Evolutionary conservation across 305 asterid genomes (phyloP).

Genomic region (Petunia hybrid): DNA sequence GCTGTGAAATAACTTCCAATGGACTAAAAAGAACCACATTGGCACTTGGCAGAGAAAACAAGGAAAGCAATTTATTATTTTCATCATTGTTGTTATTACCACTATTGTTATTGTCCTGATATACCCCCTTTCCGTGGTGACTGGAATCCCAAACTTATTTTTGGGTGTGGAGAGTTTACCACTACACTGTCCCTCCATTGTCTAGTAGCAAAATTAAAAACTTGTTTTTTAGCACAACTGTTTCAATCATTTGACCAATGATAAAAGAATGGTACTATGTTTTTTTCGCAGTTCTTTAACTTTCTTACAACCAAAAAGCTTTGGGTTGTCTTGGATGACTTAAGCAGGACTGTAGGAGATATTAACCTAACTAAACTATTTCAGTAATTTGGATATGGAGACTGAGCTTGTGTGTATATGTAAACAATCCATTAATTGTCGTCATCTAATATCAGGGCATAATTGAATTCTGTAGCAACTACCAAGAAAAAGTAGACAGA

Average conservation of each 20-base stretch:
- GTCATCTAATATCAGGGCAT: background rate
- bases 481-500: background rate
- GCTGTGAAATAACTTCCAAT: background rate
- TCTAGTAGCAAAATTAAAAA: background rate
- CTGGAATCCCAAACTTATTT: background rate
- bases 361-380: background rate
- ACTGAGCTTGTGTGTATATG: background rate
- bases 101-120: background rate
- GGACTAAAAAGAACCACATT: slow-evolving; percentile 3
- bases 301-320: background rate
- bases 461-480: background rate
- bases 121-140: slow-evolving; percentile 24
- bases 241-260: background rate
- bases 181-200: background rate
- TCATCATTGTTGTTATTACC: background rate
- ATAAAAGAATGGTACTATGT: slow-evolving; percentile 15
- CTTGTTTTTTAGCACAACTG: background rate
- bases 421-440: background rate
- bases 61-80: background rate
- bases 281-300: slow-evolving; percentile 10
- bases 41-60: background rate
- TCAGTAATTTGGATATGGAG: background rate
- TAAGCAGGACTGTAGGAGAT: background rate
- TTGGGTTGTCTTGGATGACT: slow-evolving; percentile 10
- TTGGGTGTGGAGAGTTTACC: slow-evolving; percentile 5